phyloP scores from a whole-genome alignment of 495 filamentous ascomycete species.

The Aspergillus coremiiformis region DNA sequence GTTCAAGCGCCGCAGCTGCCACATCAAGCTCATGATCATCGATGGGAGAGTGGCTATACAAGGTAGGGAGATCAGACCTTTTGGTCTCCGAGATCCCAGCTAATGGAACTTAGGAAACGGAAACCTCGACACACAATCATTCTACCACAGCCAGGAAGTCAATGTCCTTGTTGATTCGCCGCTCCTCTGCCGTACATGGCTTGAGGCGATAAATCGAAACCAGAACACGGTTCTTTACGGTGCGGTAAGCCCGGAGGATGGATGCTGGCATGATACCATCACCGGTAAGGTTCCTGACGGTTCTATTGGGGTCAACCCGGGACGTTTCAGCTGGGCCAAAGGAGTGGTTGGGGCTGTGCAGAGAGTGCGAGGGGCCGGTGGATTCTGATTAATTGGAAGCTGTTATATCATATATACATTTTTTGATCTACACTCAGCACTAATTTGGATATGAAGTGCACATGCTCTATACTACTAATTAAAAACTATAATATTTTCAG shows the following conservation, averaged over 20 bases:
- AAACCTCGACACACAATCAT: constrained; percentile 77
- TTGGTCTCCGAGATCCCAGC: background rate
- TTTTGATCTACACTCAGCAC: background rate
- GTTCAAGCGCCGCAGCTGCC: constrained; percentile 58
- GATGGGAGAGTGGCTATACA: constrained; percentile 61
- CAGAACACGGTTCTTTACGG: constrained; percentile 66
- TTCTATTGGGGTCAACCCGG: constrained; percentile 52
- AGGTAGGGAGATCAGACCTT: constrained; percentile 15
- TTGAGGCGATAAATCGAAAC: constrained; percentile 53
- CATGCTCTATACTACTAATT: too few species aligned
- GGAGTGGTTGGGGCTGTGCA: constrained; percentile 56
- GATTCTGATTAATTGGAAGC: constrained; percentile 12
- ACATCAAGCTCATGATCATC: constrained; percentile 69
- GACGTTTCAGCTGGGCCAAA: constrained; percentile 54
- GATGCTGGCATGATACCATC: constrained; percentile 43
- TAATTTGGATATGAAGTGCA: too few species aligned
- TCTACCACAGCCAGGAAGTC: constrained; percentile 69
- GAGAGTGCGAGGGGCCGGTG: constrained; percentile 53
- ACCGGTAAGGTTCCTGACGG: constrained; percentile 49
- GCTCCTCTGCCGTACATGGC: constrained; percentile 54
- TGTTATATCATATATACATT: too few species aligned
- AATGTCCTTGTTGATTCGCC: constrained; percentile 64
- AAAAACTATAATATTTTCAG: too few species aligned
- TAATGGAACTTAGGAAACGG: constrained; percentile 48
- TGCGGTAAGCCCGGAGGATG: constrained; percentile 44